These are phyloP conservation scores for Debaryomyces tyrocola DNA, from an alignment of 805 yeast genomes.

Conservation along the genomic window DNA sequence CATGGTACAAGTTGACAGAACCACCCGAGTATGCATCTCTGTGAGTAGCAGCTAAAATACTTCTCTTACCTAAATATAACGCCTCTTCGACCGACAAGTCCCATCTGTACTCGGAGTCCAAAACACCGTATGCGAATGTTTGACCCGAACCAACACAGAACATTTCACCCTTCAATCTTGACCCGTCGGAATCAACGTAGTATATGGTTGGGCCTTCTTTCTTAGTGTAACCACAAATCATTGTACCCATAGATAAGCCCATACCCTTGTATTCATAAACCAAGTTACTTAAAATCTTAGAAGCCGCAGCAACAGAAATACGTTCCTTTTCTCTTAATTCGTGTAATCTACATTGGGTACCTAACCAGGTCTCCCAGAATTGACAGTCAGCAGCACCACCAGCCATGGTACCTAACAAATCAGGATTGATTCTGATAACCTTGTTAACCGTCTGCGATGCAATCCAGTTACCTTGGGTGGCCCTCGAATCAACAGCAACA, in stretches of 20 bases:
- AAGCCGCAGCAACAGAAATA: conserved; percentile 94
- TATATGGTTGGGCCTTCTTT: conserved; percentile 94
- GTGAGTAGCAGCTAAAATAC: conserved; percentile 96
- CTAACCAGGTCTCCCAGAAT: conserved; percentile 99
- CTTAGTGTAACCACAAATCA: conserved; percentile 96
- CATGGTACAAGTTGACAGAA: conserved; percentile 88
- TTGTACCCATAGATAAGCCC: conserved; percentile 99
- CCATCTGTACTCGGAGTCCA: conserved; percentile 91
- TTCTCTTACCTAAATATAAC: conserved; percentile 87
- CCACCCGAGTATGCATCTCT: conserved; percentile 99
- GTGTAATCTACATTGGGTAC: conserved; percentile 92
- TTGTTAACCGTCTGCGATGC: conserved; percentile 98
- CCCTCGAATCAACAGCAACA: conserved; percentile 97
- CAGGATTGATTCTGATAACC: conserved; percentile 95
- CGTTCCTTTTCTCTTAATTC: conserved; percentile 94
- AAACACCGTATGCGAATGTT: conserved; percentile 97
- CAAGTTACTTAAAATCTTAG: conserved; percentile 86
- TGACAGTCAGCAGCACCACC: conserved; percentile 99
- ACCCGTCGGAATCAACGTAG: conserved; percentile 96
- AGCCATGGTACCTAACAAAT: conserved; percentile 95
- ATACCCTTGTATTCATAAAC: conserved; percentile 94
- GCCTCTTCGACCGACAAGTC: conserved; percentile 93
- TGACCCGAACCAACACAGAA: conserved; percentile 99
- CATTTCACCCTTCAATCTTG: conserved; percentile 89
- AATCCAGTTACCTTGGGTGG: conserved; percentile 97